Base-by-base conservation (phyloP, 1,139 yeast species). In the Pichia sp. region DNA sequence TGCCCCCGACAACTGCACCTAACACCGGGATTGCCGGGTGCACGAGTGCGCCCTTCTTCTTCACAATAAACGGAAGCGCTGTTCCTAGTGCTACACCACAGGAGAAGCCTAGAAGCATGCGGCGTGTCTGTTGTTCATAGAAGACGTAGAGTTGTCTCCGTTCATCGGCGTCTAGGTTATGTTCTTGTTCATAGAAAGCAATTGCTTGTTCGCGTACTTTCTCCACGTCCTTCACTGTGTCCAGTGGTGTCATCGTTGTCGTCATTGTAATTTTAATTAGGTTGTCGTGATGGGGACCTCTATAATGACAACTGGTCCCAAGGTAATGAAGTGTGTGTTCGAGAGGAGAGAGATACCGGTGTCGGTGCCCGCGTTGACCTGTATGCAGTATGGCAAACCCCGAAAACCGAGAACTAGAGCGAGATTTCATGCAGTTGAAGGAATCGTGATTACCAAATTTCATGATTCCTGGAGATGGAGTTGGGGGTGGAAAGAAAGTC, bases 161-260 rank as follows among this genome's bases (percentile, higher is more conserved):
- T 12, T 54, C 52, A 5, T 46, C 43, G 3, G 39, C 10, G 9
- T 34, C 32, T 6, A 54, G 40, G 4, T 19, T 26, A 23, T 50
- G 50, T 27, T 54, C 58, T 6, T 39, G 39, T n/a, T 53, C 53
- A 33, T 52, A 52, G 31, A 53, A 48, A 18, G 40, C 41, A 34
- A 47, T 48, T 7, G 56, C 56, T 7, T 34, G 33, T 15, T 38
- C 33, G 34, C 42, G 42, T 6, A 50, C 52, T 33, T 45, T 43
- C 17, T 46, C 44, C 22, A 41, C 12, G 21, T 38, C 29, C 13
- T 17, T 16, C 3, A 18, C 29, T 5, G 18, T 29, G 4, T 35
- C 39, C 27, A 38, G 5, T 5, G 41, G 36, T 11, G 29, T 32
- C 15, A 38, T n/a, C 15, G 32, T 29, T n/a, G n/a, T n/a, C n/a